Percentiles rank a stretch among this genome's conserved stretches.
Conservation (phyloP, 2,329 filamentous ascomycete genomes). For the Colletotrichum karsti region DNA sequence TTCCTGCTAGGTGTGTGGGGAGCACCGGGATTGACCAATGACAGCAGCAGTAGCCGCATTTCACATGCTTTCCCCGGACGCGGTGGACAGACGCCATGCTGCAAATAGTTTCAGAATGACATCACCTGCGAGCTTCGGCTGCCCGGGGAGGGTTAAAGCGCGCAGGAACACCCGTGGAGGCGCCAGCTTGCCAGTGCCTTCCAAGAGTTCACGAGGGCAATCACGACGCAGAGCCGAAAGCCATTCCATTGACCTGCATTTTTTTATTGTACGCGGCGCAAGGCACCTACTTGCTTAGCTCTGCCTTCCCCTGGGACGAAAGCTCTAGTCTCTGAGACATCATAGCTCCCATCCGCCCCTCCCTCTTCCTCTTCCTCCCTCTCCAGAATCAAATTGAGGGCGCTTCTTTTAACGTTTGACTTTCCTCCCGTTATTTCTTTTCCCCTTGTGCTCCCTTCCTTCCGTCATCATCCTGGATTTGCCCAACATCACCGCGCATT, state of each 20-base stretch:
- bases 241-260: neutral
- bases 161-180: neutral
- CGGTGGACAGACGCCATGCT: neutral
- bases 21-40: conserved; percentile 26
- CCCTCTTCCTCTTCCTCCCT: too few species aligned
- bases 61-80: conserved; percentile 30
- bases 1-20: neutral
- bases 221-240: too few species aligned
- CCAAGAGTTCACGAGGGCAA: neutral
- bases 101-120: conserved; percentile 29
- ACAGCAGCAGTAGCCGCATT: neutral
- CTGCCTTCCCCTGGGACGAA: neutral
- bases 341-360: conserved; percentile 6
- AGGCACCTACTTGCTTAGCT: too few species aligned
- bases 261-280: neutral
- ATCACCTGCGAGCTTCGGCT: conserved; percentile 25
- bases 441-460: neutral
- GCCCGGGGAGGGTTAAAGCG: neutral
- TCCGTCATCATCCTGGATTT: too few species aligned
- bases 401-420: conserved; percentile 13
- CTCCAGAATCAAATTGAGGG: neutral
- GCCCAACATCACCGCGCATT: too few species aligned
- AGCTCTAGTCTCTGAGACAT: neutral
- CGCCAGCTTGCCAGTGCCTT: neutral
- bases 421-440: neutral